Evolutionary conservation across 768 basidiomycete genomes (phyloP), one percentile per base, ranked within the genome.

Genomic region (Agrocybe pediades): DNA sequence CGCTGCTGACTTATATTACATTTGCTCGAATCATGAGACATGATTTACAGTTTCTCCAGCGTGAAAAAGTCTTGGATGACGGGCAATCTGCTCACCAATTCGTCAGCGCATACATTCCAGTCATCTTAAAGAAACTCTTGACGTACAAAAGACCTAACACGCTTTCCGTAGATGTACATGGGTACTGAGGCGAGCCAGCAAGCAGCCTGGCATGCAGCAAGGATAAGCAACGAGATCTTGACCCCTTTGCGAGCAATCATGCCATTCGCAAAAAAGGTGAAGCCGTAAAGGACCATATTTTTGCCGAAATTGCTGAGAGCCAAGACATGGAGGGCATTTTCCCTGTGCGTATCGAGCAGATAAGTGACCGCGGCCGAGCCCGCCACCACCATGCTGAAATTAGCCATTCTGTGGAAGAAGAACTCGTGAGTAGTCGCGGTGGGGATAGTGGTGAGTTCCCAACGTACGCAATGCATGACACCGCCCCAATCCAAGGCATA

Each of bases 401-500:
- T 75, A 41, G 71, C 68, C 68, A 75, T 70, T 19, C 74, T 74
- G 58, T 3, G n/a, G 21, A 44, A 50, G 19, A 19, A 11, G 30
- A 27, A 39, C 41, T 21, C 46, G 39, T 29, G 26, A 46, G 20
- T 23, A 21, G 26, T 7, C 40, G 16, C 25, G 9, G 26, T 8
- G 23, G 24, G 33, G 13, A 17, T 36, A 20, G 25, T 29, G 41
- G n/a, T n/a, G n/a, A n/a, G n/a, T n/a, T n/a, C n/a, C 26, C 6
- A 15, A 62, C 68, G 24, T 19, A 68, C 70, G 65, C 64, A 36
- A 70, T 69, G 43, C 74, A 73, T 8, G 71, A 68, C 15, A 77
- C 75, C 0, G 75, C 75, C 21, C 75, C 75, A 51, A 75, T 77
- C 75, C 75, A 77, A 2, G 74, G 74, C 72, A 77, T 75, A 21